phyloP scores from a whole-genome alignment of 345 rosid species.

The Heritiera littoralis region DNA sequence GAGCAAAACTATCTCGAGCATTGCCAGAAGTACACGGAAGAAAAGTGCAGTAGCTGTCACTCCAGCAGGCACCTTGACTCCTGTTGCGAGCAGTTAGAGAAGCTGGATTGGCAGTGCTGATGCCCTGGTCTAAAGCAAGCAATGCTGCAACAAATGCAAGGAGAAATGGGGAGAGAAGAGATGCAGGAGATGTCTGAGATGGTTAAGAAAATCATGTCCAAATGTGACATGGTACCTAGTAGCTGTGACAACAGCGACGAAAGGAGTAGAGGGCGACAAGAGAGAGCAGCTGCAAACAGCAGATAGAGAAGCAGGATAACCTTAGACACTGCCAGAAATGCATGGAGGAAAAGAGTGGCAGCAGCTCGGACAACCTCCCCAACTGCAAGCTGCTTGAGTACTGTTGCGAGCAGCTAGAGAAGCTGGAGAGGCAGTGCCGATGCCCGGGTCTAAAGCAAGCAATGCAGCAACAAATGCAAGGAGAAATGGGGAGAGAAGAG shows the following conservation, averaged over 20 bases:
- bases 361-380: background rate
- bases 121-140: conserved; percentile 1
- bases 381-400: background rate
- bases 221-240: background rate
- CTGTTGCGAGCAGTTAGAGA: background rate
- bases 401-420: background rate
- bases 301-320: too few relatives aligned
- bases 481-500: background rate
- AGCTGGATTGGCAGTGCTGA: background rate
- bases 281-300: too few relatives aligned
- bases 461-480: conserved; percentile 6
- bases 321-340: too few relatives aligned
- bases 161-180: background rate
- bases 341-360: background rate
- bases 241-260: background rate
- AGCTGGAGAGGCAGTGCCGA: background rate
- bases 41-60: background rate
- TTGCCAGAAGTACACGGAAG: background rate
- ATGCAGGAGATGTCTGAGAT: background rate
- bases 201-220: background rate
- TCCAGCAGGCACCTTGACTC: background rate
- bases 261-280: too few relatives aligned
- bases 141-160: conserved; percentile 7
- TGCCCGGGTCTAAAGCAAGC: conserved; percentile 7
- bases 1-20: background rate